A percentile compares a stretch with the other conserved stretches of the same genome.
Evolutionary conservation across 768 basidiomycete genomes (phyloP).

Genomic region (Saitozyma podzolica): DNA sequence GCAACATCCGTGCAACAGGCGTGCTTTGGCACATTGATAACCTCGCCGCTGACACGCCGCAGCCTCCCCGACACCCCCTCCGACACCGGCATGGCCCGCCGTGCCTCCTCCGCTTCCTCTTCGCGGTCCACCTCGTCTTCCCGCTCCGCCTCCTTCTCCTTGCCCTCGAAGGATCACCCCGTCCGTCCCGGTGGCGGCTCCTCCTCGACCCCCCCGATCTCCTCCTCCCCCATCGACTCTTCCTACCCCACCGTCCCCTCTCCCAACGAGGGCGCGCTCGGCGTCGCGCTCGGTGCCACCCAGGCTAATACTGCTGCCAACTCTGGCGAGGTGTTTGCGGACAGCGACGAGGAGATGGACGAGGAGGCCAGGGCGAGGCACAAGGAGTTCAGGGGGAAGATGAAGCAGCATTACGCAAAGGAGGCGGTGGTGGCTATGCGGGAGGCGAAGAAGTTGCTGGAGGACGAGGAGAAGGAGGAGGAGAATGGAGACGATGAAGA

Average conservation of each 20-base stretch:
- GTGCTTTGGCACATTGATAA: background rate
- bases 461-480: conserved; percentile 32
- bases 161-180: conserved; percentile 37
- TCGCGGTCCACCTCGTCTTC: conserved; percentile 31
- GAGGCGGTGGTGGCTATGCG: conserved; percentile 50
- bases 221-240: background rate
- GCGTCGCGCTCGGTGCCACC: conserved; percentile 28
- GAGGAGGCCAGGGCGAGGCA: conserved; percentile 56
- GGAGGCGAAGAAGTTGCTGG: conserved; percentile 40
- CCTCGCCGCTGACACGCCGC: conserved; percentile 62
- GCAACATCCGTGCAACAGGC: background rate
- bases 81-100: conserved; percentile 14
- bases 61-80: conserved; percentile 18
- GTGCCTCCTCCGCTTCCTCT: conserved; percentile 22
- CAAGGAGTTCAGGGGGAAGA: conserved; percentile 44
- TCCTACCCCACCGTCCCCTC: conserved; percentile 60
- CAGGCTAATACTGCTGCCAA: conserved; percentile 43
- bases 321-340: conserved; percentile 59
- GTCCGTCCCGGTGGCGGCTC: conserved; percentile 48
- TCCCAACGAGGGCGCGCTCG: conserved; percentile 53
- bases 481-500: conserved; percentile 18
- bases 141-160: conserved; percentile 45
- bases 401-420: conserved; percentile 49
- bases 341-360: conserved; percentile 75
- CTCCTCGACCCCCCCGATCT: conserved; percentile 6